Conservation (phyloP, 108 stramenopile species). For the Schizochytrium sp. region DNA sequence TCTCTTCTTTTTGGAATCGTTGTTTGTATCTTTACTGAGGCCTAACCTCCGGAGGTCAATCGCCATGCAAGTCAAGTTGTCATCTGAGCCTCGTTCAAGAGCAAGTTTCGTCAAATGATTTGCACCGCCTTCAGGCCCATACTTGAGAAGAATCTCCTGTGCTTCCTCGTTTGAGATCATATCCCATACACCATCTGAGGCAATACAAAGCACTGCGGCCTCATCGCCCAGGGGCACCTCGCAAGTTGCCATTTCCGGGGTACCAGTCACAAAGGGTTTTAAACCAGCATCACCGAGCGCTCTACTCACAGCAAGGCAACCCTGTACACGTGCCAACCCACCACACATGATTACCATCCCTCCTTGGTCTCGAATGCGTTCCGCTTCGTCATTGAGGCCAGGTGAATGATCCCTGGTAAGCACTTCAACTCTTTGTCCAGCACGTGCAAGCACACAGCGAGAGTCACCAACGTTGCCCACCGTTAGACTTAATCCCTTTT, state of each 20-base stretch:
- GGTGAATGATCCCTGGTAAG: slow-evolving; percentile 35
- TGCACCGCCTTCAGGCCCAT: neutral
- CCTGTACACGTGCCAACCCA: slow-evolving; percentile 50
- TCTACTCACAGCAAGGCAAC: slow-evolving; percentile 11
- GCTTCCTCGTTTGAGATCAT: slow-evolving; percentile 4
- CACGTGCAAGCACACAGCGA: slow-evolving; percentile 31
- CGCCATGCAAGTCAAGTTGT: slow-evolving; percentile 57
- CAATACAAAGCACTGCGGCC: slow-evolving; percentile 2
- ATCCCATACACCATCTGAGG: slow-evolving; percentile 58
- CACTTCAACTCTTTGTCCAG: neutral
- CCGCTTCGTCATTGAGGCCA: slow-evolving; percentile 26
- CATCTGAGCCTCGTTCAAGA: slow-evolving; percentile 18
- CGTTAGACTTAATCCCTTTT: neutral
- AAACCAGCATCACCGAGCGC: slow-evolving; percentile 37
- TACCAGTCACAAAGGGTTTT: slow-evolving; percentile 33
- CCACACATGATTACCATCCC: slow-evolving; percentile 34
- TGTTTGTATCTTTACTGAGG: neutral
- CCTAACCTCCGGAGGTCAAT: neutral
- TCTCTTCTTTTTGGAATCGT: neutral
- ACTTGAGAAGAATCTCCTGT: neutral
- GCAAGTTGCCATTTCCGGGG: neutral
- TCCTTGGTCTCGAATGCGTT: slow-evolving; percentile 12
- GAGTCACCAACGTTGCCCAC: slow-evolving; percentile 50
- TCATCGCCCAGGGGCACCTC: neutral
- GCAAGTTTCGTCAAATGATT: neutral